Evolutionary conservation across 805 yeast genomes (phyloP), one percentile per base, ranked within the genome.

Genomic region (Yamadazyma insecticola): DNA sequence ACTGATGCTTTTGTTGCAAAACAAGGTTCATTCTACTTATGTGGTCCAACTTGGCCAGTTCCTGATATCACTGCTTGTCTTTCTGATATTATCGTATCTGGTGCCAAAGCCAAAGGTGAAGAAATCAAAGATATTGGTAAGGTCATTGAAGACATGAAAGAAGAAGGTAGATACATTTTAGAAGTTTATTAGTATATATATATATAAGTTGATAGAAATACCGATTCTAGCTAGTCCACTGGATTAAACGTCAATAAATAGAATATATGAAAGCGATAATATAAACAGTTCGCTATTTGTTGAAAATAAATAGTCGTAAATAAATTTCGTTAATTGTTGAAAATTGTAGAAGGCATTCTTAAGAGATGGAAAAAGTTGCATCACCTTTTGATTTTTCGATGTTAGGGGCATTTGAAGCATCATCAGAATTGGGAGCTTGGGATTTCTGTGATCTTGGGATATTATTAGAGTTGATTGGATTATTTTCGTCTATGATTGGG

Each of bases 1-100:
- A 82, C 83, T 28, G 84, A 77, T 25, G 89, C 96, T 30, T 76
- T 90, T 59, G 81, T 79, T 26, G 63, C 67, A 41, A 72, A 88
- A 63, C 66, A 80, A 36, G 97, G 97, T 36, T 80, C 88, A 16
- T 90, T 90, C 75, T 90, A 90, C 66, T 72, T 90, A 55, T 90
- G 97, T 77, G 97, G 97, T 41, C 97, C 97, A 25, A 90, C 97
- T 2, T 90, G 97, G 97, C 97, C 97, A 20, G 97, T 90, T 51
- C 96, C 97, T 8, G 96, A 89, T 57, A 84, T 90, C 48, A 84
- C 96, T 32, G 82, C 81, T 26, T 95, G 96, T 48, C 67, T 90
- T 45, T 82, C 82, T 51, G 95, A 86, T 43, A 82, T 90, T 46
- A 71, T 88, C 30, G 58, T 60, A 15, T 72, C 73, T 27, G 95